Evolutionary conservation across 2,329 filamentous ascomycete species (phyloP), one percentile per base, ranked within the genome.

Genomic region (Trichoderma polysporum): DNA sequence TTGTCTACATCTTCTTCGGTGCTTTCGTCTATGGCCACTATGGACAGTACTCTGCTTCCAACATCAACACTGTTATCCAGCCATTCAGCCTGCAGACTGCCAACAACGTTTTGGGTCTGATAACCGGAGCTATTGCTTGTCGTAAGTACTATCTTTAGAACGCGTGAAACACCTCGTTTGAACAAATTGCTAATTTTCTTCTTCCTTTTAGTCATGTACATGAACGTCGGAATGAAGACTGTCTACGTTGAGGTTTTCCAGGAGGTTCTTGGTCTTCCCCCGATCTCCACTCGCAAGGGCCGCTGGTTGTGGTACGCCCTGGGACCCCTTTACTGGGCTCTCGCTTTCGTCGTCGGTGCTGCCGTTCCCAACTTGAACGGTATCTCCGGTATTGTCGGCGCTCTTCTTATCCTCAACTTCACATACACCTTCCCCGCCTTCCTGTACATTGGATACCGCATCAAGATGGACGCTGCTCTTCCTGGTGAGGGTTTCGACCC

Each of bases 1-100:
- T 64, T 9, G 60, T 64, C 60, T 64, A 64, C 60, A 64, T 64
- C 60, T 64, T 64, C 50, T 64, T 64, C 27, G 60, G 60, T 12
- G 60, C 60, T 29, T 64, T 64, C 22, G 60, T 64, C 37, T 64
- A 64, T n/a, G 60, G 60, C n/a, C 60, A 64, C 50, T 64, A 27
- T 19, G 60, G 60, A 64, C 60, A 64, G 19, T 64, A 64, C 60
- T 64, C 60, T 56, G 60, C 60, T 35, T 64, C 60, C 49, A 56
- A 31, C 60, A 64, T 64, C 60, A 64, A 56, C 50, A 64, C 37
- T 19, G 60, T 64, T 9, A 47, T 64, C 22, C 60, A 64, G 27
- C 60, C 60, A 2, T 45, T 64, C 5, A 35, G 37, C 5, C 29
- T 64, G 37, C 60, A 64, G 60, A 56, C 60, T 2, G 60, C 60